phyloP scores from a whole-genome alignment of 148 eudicot species.

The Vaccinium macrocarpon region DNA sequence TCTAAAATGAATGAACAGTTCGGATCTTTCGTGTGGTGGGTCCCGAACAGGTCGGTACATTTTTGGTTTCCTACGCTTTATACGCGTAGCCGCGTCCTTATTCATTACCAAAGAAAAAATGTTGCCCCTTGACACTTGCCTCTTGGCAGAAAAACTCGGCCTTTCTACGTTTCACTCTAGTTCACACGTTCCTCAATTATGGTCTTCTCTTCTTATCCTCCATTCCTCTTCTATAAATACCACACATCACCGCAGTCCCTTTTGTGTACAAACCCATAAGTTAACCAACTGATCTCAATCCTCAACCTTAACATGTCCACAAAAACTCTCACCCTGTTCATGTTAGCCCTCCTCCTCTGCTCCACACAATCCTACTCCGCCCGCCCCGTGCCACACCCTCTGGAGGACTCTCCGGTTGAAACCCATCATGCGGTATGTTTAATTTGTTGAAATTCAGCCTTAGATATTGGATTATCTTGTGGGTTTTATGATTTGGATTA shows the following conservation, averaged over 20 bases:
- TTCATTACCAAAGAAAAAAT: too few species aligned
- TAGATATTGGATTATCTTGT: background rate
- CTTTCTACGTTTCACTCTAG: background rate
- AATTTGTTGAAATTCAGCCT: background rate
- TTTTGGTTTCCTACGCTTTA: too few species aligned
- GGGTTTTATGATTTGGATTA: conserved; percentile 7
- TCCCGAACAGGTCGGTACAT: too few species aligned
- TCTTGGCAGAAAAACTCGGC: too few species aligned
- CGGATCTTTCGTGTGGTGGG: too few species aligned
- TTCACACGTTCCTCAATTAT: conserved; percentile 27
- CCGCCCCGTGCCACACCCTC: conserved; percentile 23
- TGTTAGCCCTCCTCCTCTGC: conserved; percentile 28
- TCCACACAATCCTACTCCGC: conserved; percentile 22
- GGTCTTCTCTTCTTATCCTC: background rate
- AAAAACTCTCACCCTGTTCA: conserved; percentile 21
- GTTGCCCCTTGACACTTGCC: too few species aligned
- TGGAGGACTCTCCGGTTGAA: background rate
- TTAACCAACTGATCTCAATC: background rate
- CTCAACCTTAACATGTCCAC: conserved; percentile 24
- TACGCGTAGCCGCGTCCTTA: too few species aligned
- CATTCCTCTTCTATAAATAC: conserved; percentile 26
- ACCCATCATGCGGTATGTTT: conserved; percentile 19
- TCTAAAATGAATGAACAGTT: too few species aligned
- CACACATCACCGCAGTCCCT: background rate
- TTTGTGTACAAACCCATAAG: background rate